Base-by-base conservation (phyloP, 106 monocot species). In the Dioscorea alata region DNA sequence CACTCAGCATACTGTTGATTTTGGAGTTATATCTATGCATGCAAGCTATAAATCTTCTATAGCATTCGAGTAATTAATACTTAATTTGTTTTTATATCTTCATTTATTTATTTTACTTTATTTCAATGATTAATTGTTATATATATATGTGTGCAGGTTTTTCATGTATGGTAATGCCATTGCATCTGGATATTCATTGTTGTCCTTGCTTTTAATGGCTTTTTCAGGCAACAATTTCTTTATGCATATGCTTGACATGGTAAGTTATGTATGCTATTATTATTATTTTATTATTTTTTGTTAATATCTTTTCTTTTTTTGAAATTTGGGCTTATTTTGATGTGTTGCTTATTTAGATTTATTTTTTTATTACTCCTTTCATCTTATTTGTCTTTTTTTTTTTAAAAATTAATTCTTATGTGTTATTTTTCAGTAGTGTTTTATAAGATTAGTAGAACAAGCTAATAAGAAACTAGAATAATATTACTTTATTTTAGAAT, bases 21-120 rank as follows among this genome's bases (percentile, higher is more conserved):
- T 50, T 12, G 25, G 12, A 4, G 50, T 48, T 8, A 49, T 48
- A 31, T 0, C 28, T 0, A 28, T 61, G 12, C n/a, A 10, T 19
- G 61, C 71, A 2, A 62, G 12, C 71, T 71, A 71, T 25, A 71
- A 8, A 50, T 71, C 61, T 12, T 62, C 51, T 31, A 25, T 31
- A 8, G 50, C 61, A 4, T 49, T 71, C 24, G 12, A 2, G 71
- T 69, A 23, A 18, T 42, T 8, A 42, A 42, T 42, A 28, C 42
- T 42, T 42, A 0, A 42, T 3, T 8, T n/a, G n/a, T 10, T 42
- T 42, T 3, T 42, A 42, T 42, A 8, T 8, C 10, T 42, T 42
- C 6, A 8, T 6, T 42, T 42, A 42, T 8, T 42, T 10, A 3
- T 1, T 6, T 42, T 42, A 3, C 0, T 42, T 42, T 42, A 42